A percentile compares a stretch with the other conserved stretches of the same genome.
Conservation (phyloP, 2,329 filamentous ascomycete species). For the Aureobasidium sp. region DNA sequence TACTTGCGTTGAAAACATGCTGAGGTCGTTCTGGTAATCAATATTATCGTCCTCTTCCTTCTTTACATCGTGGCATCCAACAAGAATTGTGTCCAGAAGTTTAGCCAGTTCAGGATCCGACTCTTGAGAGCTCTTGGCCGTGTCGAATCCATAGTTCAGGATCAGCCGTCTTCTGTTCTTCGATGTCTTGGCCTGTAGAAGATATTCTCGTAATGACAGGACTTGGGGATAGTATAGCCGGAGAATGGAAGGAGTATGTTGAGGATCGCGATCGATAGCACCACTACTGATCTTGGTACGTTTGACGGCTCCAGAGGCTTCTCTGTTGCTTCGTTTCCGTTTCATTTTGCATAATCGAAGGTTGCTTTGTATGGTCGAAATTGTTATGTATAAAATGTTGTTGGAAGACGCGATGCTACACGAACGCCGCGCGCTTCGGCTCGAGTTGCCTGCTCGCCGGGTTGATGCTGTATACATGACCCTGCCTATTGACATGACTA, state of each 20-base stretch:
- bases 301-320: neutral
- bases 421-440: neutral
- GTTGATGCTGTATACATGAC: neutral
- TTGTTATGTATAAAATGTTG: neutral
- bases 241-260: conserved; percentile 33
- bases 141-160: conserved; percentile 44
- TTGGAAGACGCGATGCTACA: conserved; percentile 1
- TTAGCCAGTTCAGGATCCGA: conserved; percentile 37
- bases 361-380: neutral
- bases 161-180: conserved; percentile 45
- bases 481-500: neutral
- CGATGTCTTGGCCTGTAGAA: conserved; percentile 66
- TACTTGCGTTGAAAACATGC: conserved; percentile 39
- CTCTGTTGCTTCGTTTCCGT: neutral
- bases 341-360: neutral
- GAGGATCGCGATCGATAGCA: neutral
- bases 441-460: neutral
- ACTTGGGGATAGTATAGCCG: conserved; percentile 61
- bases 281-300: neutral
- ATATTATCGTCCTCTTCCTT: conserved; percentile 31
- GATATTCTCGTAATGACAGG: conserved; percentile 61
- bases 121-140: conserved; percentile 29
- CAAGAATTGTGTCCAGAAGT: conserved; percentile 63
- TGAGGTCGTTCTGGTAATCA: conserved; percentile 33
- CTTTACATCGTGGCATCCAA: conserved; percentile 48